Evolutionary conservation across 306 rosid genomes (phyloP).

Genomic region (Medicago lupulina): DNA sequence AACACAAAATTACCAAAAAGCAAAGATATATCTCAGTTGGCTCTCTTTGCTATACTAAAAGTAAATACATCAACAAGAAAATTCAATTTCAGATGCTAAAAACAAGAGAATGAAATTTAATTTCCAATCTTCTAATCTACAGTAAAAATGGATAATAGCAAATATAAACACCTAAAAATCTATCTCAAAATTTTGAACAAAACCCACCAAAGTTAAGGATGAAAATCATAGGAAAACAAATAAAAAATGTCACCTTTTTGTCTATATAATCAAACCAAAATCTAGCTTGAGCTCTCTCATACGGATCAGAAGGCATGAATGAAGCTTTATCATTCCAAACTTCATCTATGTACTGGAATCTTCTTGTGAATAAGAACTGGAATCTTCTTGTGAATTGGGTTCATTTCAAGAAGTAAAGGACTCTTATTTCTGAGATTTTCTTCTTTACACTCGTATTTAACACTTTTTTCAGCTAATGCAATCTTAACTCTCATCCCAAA

Average conservation of each 20-base stretch:
- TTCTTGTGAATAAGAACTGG: constrained; percentile 60
- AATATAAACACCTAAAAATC: too few relatives aligned
- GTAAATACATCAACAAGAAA: background rate
- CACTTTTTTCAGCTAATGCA: constrained; percentile 49
- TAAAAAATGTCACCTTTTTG: constrained; percentile 39
- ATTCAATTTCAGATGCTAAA: background rate
- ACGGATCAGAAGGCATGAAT: constrained; percentile 42
- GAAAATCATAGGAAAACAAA: background rate
- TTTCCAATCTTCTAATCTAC: too few relatives aligned
- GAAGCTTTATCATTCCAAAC: constrained; percentile 44
- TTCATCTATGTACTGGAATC: constrained; percentile 51
- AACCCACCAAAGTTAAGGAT: background rate
- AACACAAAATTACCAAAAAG: background rate
- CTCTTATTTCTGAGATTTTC: constrained; percentile 40
- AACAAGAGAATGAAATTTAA: too few relatives aligned
- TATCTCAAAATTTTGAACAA: background rate
- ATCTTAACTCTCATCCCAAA: constrained; percentile 49
- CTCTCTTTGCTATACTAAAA: background rate
- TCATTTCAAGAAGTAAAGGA: constrained; percentile 48
- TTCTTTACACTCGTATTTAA: constrained; percentile 48
- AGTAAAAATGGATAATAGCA: too few relatives aligned
- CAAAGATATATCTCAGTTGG: background rate
- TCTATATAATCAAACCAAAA: constrained; percentile 52
- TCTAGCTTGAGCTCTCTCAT: constrained; percentile 47
- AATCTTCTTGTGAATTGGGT: constrained; percentile 53